phyloP scores from a whole-genome alignment of 1,139 yeast species.

The Hyphopichia burtonii region DNA sequence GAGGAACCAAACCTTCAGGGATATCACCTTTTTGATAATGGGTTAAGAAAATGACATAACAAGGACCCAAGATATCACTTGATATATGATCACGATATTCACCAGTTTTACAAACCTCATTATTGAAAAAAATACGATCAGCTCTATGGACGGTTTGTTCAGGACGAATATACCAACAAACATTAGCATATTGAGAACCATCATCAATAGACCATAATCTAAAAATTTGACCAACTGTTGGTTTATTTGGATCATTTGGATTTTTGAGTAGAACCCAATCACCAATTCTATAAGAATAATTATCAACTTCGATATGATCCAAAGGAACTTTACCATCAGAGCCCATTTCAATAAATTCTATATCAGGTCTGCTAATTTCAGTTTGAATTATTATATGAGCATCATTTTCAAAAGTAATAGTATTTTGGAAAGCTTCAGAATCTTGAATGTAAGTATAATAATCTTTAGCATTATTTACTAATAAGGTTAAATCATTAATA shows the following conservation, averaged over 20 bases:
- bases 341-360: constrained; percentile 70
- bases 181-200: constrained; percentile 85
- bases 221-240: constrained; percentile 91
- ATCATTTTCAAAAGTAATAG: constrained; percentile 58
- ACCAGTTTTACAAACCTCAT: constrained; percentile 95
- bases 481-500: constrained; percentile 69
- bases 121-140: constrained; percentile 84
- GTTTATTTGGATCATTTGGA: constrained; percentile 83
- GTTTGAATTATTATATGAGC: constrained; percentile 61
- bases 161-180: constrained; percentile 97
- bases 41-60: constrained; percentile 92
- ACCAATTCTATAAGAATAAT: constrained; percentile 77
- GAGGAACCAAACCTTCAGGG: constrained; percentile 59
- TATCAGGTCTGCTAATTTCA: constrained; percentile 80
- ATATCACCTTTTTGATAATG: constrained; percentile 95
- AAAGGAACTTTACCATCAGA: constrained; percentile 72
- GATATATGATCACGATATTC: constrained; percentile 93
- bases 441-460: constrained; percentile 58
- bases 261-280: constrained; percentile 92
- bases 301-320: constrained; percentile 70
- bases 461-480: constrained; percentile 73
- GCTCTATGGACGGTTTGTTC: constrained; percentile 95
- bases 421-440: constrained; percentile 57
- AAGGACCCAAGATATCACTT: constrained; percentile 86
- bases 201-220: constrained; percentile 87